These are phyloP conservation scores for Schoenoplectus tabernaemontani DNA, from an alignment of 202 grass and related monocot species.

Conservation along the genomic window DNA sequence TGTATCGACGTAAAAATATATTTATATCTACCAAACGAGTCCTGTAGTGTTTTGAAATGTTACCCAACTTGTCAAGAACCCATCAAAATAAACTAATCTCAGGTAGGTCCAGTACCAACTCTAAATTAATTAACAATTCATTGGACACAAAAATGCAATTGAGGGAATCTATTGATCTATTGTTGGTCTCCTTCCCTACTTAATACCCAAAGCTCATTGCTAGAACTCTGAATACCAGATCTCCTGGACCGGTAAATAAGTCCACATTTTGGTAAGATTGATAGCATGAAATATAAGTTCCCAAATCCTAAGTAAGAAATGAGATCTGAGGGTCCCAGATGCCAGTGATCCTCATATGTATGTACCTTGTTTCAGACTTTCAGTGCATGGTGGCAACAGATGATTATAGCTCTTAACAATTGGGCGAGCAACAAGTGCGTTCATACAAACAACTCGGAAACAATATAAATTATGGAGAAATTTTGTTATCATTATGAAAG, in stretches of 20 bases:
- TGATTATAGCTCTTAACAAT: neutral
- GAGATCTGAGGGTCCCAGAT: neutral
- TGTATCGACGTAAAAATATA: neutral
- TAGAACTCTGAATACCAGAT: neutral
- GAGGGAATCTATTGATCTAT: constrained; percentile 11
- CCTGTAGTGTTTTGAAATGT: constrained; percentile 17
- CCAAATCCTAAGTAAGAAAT: neutral
- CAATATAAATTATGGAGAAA: neutral
- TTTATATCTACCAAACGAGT: neutral
- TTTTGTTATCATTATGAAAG: neutral
- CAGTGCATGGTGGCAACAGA: neutral
- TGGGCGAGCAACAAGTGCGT: neutral
- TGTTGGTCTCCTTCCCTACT: neutral
- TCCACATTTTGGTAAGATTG: neutral
- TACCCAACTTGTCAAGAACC: neutral
- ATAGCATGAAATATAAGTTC: neutral
- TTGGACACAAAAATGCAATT: neutral
- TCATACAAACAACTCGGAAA: neutral
- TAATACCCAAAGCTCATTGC: constrained; percentile 10
- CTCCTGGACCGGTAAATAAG: neutral
- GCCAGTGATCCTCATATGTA: neutral
- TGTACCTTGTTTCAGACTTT: neutral
- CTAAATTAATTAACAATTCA: constrained; percentile 8
- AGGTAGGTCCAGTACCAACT: constrained; percentile 22
- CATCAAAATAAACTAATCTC: constrained; percentile 11